Evolutionary conservation across 2,329 filamentous ascomycete genomes (phyloP), one percentile per base, ranked within the genome.

Genomic region (Monilinia polystroma): DNA sequence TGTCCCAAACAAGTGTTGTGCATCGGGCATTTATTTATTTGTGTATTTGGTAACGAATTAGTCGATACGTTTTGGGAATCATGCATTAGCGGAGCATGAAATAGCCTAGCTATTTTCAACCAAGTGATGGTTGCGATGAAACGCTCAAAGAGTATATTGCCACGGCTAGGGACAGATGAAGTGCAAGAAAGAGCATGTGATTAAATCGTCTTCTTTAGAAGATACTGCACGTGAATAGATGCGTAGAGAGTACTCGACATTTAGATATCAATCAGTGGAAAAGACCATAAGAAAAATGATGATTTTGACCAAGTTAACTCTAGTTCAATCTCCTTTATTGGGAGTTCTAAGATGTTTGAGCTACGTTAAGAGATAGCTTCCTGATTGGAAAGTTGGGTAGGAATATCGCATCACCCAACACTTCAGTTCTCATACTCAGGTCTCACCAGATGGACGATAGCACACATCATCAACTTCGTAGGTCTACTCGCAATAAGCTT

Each of bases 1-100:
- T 53, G 47, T 66, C 64, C 64, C 54, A 66, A 66, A 66, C 47
- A 66, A 60, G 64, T 66, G 55, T 60, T 66, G 47, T 66, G 64
- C 64, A 47, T 66, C 64, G 64, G 55, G 20, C 38, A 60, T 47
- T 60, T 66, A 43, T 45, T 66, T n/a, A n/a, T 52, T 43, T 23
- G 43, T 23, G 45, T 60, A 14, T n/a, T 38, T 38, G 57, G 57
- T 47, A 16, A 10, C 23, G 26, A 35, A 23, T 49, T 49, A 23
- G 16, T n/a, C 16, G 14, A 23, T 60, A 14, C 45, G 38, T 51
- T 60, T 60, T 60, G 58, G 47, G 45, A 38, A 20, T 38, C n/a
- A 38, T 51, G 58, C 58, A 60, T 51, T 51, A 26, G 58, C n/a
- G 58, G n/a, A 60, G 51, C 7, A 38, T 60, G 45, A 29, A 38